phyloP scores from a whole-genome alignment of 2,329 filamentous ascomycete species.

The Botrytis byssoidea region DNA sequence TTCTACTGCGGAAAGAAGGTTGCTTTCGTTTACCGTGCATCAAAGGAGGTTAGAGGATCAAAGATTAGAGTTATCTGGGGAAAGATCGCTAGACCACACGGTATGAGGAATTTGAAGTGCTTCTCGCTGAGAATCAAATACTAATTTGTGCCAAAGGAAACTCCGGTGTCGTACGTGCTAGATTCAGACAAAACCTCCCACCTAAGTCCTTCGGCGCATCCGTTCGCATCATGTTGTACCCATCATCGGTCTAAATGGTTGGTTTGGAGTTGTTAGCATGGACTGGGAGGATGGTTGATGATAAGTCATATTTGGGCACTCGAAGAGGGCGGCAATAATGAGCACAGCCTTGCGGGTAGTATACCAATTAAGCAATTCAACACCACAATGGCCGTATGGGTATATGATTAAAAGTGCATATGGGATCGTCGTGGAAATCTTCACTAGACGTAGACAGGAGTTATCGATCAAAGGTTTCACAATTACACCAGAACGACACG shows the following conservation, averaged over 20 bases:
- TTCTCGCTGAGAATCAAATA: not conserved
- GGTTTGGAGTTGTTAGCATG: conserved; percentile 47
- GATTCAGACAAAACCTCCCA: conserved; percentile 95
- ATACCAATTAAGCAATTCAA: conserved; percentile 50
- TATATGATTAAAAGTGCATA: conserved; percentile 21
- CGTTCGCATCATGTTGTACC: conserved; percentile 96
- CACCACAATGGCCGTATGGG: conserved; percentile 29
- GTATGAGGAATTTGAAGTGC: conserved; percentile 50
- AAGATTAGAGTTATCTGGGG: conserved; percentile 99
- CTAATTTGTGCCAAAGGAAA: conserved; percentile 61
- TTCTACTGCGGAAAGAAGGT: conserved; percentile 99
- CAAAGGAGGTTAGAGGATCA: conserved; percentile 91
- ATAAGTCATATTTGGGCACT: conserved; percentile 57
- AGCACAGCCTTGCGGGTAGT: conserved; percentile 54
- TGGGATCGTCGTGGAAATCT: conserved; percentile 25
- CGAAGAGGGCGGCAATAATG: conserved; percentile 49
- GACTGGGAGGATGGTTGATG: conserved; percentile 60
- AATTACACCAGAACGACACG: conserved; percentile 12
- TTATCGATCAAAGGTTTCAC: conserved; percentile 18
- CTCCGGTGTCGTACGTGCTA: conserved; percentile 95
- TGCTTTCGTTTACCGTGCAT: conserved; percentile 96
- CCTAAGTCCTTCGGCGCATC: conserved; percentile 95
- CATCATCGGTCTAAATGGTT: conserved; percentile 83
- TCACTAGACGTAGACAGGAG: conserved; percentile 18
- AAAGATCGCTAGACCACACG: conserved; percentile 94